phyloP scores from a whole-genome alignment of 345 rosid species.

The Ricinus communis region DNA sequence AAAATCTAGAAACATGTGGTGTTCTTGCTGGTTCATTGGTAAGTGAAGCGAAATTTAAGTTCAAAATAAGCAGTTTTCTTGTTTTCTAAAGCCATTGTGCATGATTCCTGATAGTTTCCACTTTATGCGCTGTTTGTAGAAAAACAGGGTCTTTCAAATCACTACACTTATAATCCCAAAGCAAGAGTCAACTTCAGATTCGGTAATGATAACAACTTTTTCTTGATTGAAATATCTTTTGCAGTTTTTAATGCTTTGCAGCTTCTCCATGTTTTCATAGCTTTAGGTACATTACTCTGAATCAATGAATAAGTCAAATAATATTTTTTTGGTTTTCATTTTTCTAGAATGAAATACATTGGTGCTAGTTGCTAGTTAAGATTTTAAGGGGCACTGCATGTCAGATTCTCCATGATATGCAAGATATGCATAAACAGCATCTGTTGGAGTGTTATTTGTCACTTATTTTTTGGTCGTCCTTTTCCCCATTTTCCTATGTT shows the following conservation, averaged over 20 bases:
- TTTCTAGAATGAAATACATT: background rate
- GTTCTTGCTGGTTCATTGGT: conserved; percentile 95
- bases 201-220: conserved; percentile 44
- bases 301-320: background rate
- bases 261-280: conserved; percentile 2
- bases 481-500: background rate
- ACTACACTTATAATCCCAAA: conserved; percentile 92
- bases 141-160: conserved; percentile 91
- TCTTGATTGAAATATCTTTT: background rate
- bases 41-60: conserved; percentile 26
- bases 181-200: conserved; percentile 98
- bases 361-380: background rate
- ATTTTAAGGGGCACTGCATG: background rate
- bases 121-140: conserved; percentile 46
- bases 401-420: background rate
- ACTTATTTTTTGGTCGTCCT: too few species aligned
- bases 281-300: background rate
- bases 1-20: conserved; percentile 92
- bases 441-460: background rate
- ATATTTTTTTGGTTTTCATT: background rate
- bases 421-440: background rate
- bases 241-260: background rate
- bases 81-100: background rate
- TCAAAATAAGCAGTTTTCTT: background rate
- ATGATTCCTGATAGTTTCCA: conserved; percentile 18